These are phyloP conservation scores for Sporothrix euskadiensis DNA, from an alignment of 2,329 filamentous ascomycete genomes.

Conservation along the genomic window DNA sequence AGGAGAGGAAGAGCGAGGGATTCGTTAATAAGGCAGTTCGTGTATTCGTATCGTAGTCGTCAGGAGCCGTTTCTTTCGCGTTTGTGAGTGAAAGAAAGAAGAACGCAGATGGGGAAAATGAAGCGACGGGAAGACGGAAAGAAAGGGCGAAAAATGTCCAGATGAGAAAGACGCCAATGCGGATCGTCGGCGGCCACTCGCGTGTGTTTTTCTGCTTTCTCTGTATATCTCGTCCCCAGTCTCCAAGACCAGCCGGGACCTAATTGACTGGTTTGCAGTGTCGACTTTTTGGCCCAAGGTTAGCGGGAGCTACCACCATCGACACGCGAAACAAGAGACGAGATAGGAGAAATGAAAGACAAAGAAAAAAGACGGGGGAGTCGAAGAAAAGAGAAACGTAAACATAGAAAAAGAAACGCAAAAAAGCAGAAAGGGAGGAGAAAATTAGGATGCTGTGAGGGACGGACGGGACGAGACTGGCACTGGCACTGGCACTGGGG, in stretches of 20 bases:
- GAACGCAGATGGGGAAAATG: neutral
- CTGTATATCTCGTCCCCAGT: neutral
- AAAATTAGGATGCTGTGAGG: conserved; percentile 22
- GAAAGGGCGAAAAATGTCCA: conserved; percentile 14
- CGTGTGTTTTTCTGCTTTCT: neutral
- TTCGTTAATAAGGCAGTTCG: neutral
- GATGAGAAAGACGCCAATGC: conserved; percentile 5
- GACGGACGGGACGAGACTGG: conserved; percentile 7
- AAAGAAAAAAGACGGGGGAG: neutral
- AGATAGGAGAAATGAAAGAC: neutral
- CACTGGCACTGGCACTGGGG: neutral
- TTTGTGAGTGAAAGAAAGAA: neutral
- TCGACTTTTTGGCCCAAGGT: conserved; percentile 4
- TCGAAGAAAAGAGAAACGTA: conserved; percentile 8
- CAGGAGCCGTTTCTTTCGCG: neutral
- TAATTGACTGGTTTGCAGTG: neutral
- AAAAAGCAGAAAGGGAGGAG: conserved; percentile 22
- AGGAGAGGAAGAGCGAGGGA: neutral
- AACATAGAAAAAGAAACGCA: conserved; percentile 19
- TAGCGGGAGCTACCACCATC: conserved; percentile 24
- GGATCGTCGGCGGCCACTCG: conserved; percentile 11
- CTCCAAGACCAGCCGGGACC: conserved; percentile 23
- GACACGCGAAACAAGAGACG: conserved; percentile 11
- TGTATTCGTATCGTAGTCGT: conserved; percentile 13
- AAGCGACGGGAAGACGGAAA: neutral